phyloP scores from a whole-genome alignment of 2,329 filamentous ascomycete genomes.

The Ophiostoma pallidulum region DNA sequence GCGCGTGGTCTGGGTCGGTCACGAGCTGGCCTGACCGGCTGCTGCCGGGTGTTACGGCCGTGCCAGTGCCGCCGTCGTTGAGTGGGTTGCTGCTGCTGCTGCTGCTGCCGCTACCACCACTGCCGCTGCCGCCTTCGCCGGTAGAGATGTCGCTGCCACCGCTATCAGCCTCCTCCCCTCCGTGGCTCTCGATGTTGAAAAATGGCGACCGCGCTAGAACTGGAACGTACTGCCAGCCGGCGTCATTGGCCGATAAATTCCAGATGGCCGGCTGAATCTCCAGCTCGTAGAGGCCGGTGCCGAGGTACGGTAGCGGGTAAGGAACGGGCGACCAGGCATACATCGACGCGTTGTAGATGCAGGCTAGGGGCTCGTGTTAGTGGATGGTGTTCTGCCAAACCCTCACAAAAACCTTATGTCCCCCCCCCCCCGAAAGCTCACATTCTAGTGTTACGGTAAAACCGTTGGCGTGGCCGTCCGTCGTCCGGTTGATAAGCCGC shows the following conservation, averaged over 20 bases:
- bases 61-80: background rate
- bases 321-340: slow-evolving; percentile 19
- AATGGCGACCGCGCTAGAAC: slow-evolving; percentile 19
- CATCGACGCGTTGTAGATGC: slow-evolving; percentile 14
- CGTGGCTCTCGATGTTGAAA: slow-evolving; percentile 13
- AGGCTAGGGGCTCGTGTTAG: too few species aligned
- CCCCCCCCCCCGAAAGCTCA: too few species aligned
- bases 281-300: slow-evolving; percentile 21
- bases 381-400: too few species aligned
- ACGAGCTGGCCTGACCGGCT: slow-evolving; percentile 4
- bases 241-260: slow-evolving; percentile 11
- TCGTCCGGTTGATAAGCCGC: slow-evolving; percentile 19
- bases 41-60: background rate
- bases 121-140: background rate
- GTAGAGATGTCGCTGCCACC: too few species aligned
- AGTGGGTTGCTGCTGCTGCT: too few species aligned
- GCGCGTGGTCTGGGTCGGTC: background rate
- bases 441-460: slow-evolving; percentile 19
- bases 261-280: slow-evolving; percentile 17
- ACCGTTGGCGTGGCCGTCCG: slow-evolving; percentile 11
- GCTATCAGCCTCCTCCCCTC: too few species aligned
- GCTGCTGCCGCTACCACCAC: too few species aligned
- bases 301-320: slow-evolving; percentile 19
- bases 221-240: slow-evolving; percentile 10
- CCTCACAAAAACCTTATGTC: too few species aligned